Base-by-base conservation (phyloP, 2,329 filamentous ascomycete genomes). In the Neopestalotiopsis rosae region DNA sequence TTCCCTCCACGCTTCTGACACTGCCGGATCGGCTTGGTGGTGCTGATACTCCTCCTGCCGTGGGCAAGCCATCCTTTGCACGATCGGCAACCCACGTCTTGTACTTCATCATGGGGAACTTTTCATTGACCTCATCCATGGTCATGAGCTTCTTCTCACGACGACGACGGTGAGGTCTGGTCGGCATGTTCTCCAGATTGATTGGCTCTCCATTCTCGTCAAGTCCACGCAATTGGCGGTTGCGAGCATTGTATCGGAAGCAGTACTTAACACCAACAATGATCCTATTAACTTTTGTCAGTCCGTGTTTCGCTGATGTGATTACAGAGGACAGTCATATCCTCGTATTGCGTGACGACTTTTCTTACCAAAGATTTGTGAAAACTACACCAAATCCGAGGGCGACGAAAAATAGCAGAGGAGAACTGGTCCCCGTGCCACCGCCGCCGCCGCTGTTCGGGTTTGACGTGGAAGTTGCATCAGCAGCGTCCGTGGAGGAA, bases 191-290 rank as follows among this genome's bases (percentile, higher is more conserved):
- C 69, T 95, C 89, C 72, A 99, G 85, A 71, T 94, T 94, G 76
- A 99, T 97, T 17, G 92, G 93, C 71, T 98, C 95, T 78, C 93
- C 92, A 73, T 95, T 93, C 75, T 94, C 93, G 72, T 85, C 93
- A 84, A 82, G 88, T 84, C 75, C 75, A 75, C 94, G 90, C 76
- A 94, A 84, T 70, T 91, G 90, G 65, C 96, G 92, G 78, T 97
- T 97, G 69, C 96, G 92, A 74, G 96, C 95, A 81, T 98, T 98
- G 81, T 99, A 98, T 75, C 96, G 89, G 82, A 99, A 99, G 83
- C 96, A 99, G 81, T 99, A 99, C 84, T 99, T 99, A 71, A 99
- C 96, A 74, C 96, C 96, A 70, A 99, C 96, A 75, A 99, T 99
- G 76, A 99, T 99, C 96, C 96, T 99, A 76, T 5, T 52, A 66